Evolutionary conservation across 2,329 filamentous ascomycete species (phyloP).

Genomic region (Helotiales sp.): DNA sequence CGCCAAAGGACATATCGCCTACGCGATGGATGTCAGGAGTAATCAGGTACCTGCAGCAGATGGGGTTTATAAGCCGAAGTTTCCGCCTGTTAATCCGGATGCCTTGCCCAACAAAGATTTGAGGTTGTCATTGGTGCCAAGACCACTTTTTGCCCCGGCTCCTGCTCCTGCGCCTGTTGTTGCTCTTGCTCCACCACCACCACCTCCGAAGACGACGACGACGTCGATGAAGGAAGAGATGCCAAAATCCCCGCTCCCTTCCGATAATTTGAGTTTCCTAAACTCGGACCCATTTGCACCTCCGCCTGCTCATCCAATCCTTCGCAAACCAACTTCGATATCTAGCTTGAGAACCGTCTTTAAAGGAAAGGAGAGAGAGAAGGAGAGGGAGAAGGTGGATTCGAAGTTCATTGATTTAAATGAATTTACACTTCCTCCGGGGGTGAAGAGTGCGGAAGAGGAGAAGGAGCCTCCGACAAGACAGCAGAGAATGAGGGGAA

Average conservation of each 20-base stretch:
- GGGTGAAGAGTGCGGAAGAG: too few relatives aligned
- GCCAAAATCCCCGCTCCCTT: background rate
- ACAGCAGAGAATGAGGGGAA: too few relatives aligned
- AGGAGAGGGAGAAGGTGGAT: too few relatives aligned
- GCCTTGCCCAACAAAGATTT: background rate
- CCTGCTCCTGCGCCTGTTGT: too few relatives aligned
- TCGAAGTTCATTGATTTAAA: too few relatives aligned
- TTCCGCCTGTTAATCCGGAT: background rate
- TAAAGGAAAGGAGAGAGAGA: too few relatives aligned
- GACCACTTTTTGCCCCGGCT: too few relatives aligned
- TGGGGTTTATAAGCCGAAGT: background rate
- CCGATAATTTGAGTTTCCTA: background rate
- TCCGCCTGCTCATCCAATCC: background rate
- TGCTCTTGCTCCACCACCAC: background rate
- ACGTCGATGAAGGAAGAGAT: background rate
- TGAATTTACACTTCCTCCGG: too few relatives aligned
- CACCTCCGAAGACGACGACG: background rate
- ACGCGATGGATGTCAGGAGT: background rate
- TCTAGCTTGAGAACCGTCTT: too few relatives aligned
- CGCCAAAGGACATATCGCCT: background rate
- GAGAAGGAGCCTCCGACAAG: too few relatives aligned
- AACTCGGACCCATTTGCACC: background rate
- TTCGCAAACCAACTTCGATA: too few relatives aligned
- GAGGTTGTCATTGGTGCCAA: too few relatives aligned
- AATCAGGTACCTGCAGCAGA: background rate